Percentiles rank a stretch among this genome's conserved stretches.
Conservation (phyloP, 306 rosid genomes). For the Crotalaria pallida region DNA sequence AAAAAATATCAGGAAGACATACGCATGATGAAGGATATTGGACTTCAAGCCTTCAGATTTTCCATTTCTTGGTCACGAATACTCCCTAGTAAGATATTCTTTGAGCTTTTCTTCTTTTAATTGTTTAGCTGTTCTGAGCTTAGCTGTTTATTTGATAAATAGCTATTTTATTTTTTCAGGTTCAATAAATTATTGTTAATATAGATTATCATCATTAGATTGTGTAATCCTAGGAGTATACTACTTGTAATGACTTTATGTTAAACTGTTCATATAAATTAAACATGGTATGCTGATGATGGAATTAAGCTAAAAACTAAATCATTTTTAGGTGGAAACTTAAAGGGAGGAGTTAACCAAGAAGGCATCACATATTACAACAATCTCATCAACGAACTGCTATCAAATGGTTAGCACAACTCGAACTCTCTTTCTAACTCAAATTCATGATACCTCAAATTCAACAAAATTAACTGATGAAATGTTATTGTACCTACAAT, state of each 20-base stretch:
- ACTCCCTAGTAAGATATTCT: constrained; percentile 53
- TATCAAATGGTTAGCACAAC: constrained; percentile 34
- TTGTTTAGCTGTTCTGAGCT: too few species aligned
- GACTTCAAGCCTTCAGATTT: constrained; percentile 50
- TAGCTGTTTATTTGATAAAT: neutral
- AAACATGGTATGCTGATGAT: constrained; percentile 7
- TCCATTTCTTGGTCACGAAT: constrained; percentile 65
- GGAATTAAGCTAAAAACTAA: neutral
- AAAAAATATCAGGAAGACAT: constrained; percentile 43
- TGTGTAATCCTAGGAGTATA: too few species aligned
- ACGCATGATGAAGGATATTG: constrained; percentile 48
- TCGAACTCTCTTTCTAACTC: neutral
- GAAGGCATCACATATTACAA: constrained; percentile 60
- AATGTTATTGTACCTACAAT: neutral
- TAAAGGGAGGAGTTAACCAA: constrained; percentile 50
- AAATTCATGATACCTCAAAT: neutral
- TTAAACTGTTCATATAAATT: neutral
- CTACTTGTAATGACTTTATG: too few species aligned
- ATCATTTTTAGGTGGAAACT: constrained; percentile 42
- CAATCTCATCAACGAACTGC: constrained; percentile 50
- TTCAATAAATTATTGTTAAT: neutral
- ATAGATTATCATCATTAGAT: neutral
- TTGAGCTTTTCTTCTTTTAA: neutral
- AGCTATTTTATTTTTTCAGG: neutral
- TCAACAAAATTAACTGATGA: neutral